Evolutionary conservation across 2,329 filamentous ascomycete genomes (phyloP).

Genomic region (Ploettnerulaceae sp.): DNA sequence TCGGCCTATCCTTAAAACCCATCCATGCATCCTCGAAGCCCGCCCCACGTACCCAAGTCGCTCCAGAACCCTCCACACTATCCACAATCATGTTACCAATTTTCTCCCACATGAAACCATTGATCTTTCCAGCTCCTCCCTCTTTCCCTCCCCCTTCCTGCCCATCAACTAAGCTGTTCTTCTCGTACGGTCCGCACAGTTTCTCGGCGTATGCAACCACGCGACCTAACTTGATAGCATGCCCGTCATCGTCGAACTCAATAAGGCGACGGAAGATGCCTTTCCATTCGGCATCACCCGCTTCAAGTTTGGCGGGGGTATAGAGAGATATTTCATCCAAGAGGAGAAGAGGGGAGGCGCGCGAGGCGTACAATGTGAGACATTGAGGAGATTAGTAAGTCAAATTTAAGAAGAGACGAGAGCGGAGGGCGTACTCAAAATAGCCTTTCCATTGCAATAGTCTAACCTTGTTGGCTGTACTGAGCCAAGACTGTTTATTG

Average conservation of each 20-base stretch:
- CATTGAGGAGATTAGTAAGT: too few relatives aligned
- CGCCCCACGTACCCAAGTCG: slow-evolving; percentile 55
- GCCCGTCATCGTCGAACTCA: slow-evolving; percentile 66
- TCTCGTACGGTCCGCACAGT: slow-evolving; percentile 42
- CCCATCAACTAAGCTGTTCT: too few relatives aligned
- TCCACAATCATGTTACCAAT: slow-evolving; percentile 59
- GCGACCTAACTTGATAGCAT: slow-evolving; percentile 70
- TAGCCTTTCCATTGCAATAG: slow-evolving; percentile 80
- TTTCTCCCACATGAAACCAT: slow-evolving; percentile 54
- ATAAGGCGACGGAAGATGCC: slow-evolving; percentile 46
- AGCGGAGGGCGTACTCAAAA: slow-evolving; percentile 45
- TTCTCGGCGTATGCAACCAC: slow-evolving; percentile 61
- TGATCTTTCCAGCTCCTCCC: slow-evolving; percentile 48
- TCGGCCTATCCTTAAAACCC: slow-evolving; percentile 21
- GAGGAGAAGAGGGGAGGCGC: slow-evolving; percentile 56
- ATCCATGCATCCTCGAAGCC: slow-evolving; percentile 61
- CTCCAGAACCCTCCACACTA: slow-evolving; percentile 48
- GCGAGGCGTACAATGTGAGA: slow-evolving; percentile 67
- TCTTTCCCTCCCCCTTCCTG: too few relatives aligned
- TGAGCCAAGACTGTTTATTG: slow-evolving; percentile 56
- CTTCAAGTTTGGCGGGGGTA: slow-evolving; percentile 37
- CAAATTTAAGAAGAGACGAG: too few relatives aligned
- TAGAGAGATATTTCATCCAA: slow-evolving; percentile 58
- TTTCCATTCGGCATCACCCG: slow-evolving; percentile 27
- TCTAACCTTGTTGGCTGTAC: slow-evolving; percentile 55